Evolutionary conservation across 176 grass and related monocot genomes (phyloP).

Genomic region (Poa annua): DNA sequence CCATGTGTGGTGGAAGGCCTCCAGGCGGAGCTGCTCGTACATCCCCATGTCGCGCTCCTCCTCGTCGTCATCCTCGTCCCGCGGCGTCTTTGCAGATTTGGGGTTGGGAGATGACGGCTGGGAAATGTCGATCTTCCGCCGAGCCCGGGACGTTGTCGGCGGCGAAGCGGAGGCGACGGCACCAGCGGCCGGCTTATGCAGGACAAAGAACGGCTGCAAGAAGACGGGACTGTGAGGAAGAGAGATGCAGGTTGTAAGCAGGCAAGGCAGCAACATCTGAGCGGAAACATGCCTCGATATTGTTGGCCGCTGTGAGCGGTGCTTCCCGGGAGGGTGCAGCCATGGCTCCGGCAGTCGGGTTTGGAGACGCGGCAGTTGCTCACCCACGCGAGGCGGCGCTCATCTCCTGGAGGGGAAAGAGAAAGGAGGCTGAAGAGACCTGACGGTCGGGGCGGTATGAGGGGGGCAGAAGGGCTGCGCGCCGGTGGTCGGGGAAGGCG

Average conservation of each 20-base stretch:
- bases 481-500: too few species aligned
- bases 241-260: background rate
- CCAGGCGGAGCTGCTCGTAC: slow-evolving; percentile 59
- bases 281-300: slow-evolving; percentile 40
- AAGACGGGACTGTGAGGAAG: slow-evolving; percentile 4
- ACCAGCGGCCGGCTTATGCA: slow-evolving; percentile 51
- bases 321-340: background rate
- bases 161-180: slow-evolving; percentile 1
- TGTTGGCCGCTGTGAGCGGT: slow-evolving; percentile 41
- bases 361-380: background rate
- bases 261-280: background rate
- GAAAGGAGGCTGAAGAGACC: background rate
- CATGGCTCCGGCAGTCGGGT: slow-evolving; percentile 4
- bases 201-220: slow-evolving; percentile 76
- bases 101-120: slow-evolving; percentile 43
- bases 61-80: background rate
- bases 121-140: slow-evolving; percentile 25
- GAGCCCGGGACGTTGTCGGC: background rate
- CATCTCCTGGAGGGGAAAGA: background rate
- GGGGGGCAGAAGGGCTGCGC: too few species aligned
- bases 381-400: background rate
- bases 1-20: slow-evolving; percentile 72
- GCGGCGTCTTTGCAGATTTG: slow-evolving; percentile 51
- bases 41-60: background rate
- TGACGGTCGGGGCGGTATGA: background rate